Evolutionary conservation across 1,284 basidiomycete genomes (phyloP).

Genomic region (Coniophora puteana): DNA sequence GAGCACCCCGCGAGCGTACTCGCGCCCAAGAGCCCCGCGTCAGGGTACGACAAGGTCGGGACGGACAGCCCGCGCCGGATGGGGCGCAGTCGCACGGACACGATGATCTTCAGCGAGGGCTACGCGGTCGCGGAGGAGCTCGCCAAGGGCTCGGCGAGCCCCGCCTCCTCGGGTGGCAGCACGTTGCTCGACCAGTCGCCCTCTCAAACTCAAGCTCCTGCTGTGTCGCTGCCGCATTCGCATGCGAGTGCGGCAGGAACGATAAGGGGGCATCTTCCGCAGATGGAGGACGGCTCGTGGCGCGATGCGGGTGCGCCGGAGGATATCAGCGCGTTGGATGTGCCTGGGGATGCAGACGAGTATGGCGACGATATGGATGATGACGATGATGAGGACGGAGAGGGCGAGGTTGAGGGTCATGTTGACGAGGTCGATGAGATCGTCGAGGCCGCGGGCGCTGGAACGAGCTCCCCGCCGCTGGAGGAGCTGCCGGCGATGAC

Average conservation of each 20-base stretch:
- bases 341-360: conserved; percentile 13
- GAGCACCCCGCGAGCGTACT: conserved; percentile 3
- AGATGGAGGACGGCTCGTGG: neutral
- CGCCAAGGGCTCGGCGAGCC: conserved; percentile 23
- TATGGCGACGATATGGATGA: conserved; percentile 13
- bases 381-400: conserved; percentile 23
- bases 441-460: conserved; percentile 6
- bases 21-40: conserved; percentile 8
- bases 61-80: conserved; percentile 49
- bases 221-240: conserved; percentile 7
- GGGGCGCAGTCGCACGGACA: conserved; percentile 67
- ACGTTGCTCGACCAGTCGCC: conserved; percentile 14
- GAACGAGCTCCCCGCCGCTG: conserved; percentile 25
- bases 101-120: conserved; percentile 70
- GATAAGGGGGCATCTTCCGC: neutral
- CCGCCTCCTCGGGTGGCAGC: conserved; percentile 6
- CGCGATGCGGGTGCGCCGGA: neutral
- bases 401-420: conserved; percentile 18
- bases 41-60: no score
- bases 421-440: neutral
- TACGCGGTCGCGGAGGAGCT: conserved; percentile 39
- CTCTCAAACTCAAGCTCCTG: conserved; percentile 6
- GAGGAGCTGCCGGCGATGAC: conserved; percentile 25
- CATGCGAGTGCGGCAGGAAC: no score
- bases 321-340: no score